Evolutionary conservation across 179 eudicot species (phyloP).

Genomic region (Dionaea muscipula): DNA sequence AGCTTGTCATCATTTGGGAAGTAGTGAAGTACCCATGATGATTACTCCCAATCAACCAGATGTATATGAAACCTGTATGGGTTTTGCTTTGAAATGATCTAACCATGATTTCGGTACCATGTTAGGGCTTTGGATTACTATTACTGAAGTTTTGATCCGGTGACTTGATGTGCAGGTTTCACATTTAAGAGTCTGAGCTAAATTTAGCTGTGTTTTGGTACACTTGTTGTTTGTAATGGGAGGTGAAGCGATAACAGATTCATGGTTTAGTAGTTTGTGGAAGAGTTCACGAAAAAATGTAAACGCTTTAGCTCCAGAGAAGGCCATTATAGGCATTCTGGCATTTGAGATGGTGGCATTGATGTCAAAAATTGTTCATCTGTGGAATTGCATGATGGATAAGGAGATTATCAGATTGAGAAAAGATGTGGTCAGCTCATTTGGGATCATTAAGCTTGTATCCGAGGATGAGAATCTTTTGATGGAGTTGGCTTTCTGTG

Average conservation of each 20-base stretch:
- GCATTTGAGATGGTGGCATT: constrained; percentile 33
- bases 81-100: too few relatives aligned
- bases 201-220: not conserved
- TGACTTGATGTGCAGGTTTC: too few relatives aligned
- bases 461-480: constrained; percentile 33
- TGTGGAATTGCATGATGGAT: constrained; percentile 33
- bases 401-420: constrained; percentile 21
- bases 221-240: constrained; percentile 24
- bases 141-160: too few relatives aligned
- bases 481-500: constrained; percentile 32
- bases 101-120: too few relatives aligned
- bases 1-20: too few relatives aligned
- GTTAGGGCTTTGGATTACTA: too few relatives aligned
- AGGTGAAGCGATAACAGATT: constrained; percentile 26
- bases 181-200: too few relatives aligned
- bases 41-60: too few relatives aligned
- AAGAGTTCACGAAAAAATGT: constrained; percentile 26
- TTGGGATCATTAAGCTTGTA: constrained; percentile 30
- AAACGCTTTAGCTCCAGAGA: constrained; percentile 18
- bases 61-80: too few relatives aligned
- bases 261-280: constrained; percentile 44
- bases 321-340: constrained; percentile 23
- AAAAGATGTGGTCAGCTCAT: constrained; percentile 27
- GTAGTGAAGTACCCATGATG: too few relatives aligned
- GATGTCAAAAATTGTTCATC: constrained; percentile 31